Percentiles rank a stretch among this genome's conserved stretches.
Conservation (phyloP, 1,284 basidiomycete species). For the Rhodotorula sp. region DNA sequence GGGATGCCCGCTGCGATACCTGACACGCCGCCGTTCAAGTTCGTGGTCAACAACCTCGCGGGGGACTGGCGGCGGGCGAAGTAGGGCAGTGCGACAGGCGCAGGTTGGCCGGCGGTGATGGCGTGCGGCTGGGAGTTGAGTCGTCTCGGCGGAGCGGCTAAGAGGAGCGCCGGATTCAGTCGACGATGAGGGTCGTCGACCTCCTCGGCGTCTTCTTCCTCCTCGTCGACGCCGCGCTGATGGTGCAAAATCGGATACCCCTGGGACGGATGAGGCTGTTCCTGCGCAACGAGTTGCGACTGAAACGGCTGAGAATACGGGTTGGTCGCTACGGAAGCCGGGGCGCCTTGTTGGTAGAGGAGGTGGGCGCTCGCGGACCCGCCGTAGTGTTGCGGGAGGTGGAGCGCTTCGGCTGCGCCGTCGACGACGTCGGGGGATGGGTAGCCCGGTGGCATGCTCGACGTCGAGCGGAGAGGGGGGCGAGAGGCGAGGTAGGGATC, state of each 20-base stretch:
- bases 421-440: background rate
- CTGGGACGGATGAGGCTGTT: background rate
- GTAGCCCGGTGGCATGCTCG: slow-evolving; percentile 6
- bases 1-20: slow-evolving; percentile 5
- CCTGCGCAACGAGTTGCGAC: background rate
- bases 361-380: background rate
- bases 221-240: too few species aligned
- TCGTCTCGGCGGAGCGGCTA: background rate
- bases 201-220: background rate
- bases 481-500: background rate
- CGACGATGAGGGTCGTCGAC: background rate
- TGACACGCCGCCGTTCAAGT: background rate
- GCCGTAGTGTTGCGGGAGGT: background rate
- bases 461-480: background rate
- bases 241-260: too few species aligned
- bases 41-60: background rate
- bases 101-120: slow-evolving; percentile 17
- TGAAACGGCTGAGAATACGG: slow-evolving; percentile 20
- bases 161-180: background rate
- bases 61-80: slow-evolving; percentile 9
- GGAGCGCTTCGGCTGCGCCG: background rate
- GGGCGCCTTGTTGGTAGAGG: background rate
- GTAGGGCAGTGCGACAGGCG: slow-evolving; percentile 27
- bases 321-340: background rate
- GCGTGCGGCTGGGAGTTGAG: background rate